Evolutionary conservation across 805 yeast species (phyloP), one percentile per base, ranked within the genome.

Genomic region (Cyberlindnera meyerae): DNA sequence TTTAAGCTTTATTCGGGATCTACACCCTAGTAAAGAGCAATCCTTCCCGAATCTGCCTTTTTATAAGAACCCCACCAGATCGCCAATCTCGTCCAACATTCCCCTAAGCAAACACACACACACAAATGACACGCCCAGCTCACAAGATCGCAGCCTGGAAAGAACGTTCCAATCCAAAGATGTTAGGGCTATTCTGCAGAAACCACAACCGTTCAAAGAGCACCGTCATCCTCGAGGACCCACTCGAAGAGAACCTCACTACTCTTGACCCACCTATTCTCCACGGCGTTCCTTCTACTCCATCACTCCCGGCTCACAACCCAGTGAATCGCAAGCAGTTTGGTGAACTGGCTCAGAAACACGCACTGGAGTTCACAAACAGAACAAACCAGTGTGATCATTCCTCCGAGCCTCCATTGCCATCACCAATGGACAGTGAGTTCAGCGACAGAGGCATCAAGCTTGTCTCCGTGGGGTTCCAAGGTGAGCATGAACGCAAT

Each of bases 401-500:
- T n/a, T n/a, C n/a, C n/a, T n/a, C n/a, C 16, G 3, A 20, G n/a
- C 4, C 38, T 21, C 33, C 40, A 4, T 30, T 12, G 2, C 37
- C 37, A 3, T 36, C 47, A 2, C 45, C 48, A 27, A 29, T 45
- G 3, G 43, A 38, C 5, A 26, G 38, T 8, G 39, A 41, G 25
- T 47, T 45, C 47, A 13, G 28, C 29, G 37, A 31, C 24, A 40
- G 27, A 20, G 29, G 26, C 22, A 17, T 27, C 27, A 37, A 24
- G 11, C 29, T 37, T 8, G 44, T 41, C 11, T 45, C 47, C 4
- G 44, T 40, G 18, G 49, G 53, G 0, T 13, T 52, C 5, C 47
- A 45, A 29, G 59, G 58, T 22, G 59, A 54, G 24, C 41, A 51
- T 16, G 49, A 52, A 27, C 43, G 59, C 27, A 53, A 54, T 18